Conservation (phyloP, 805 yeast species). For the Myxozyma geophila region DNA sequence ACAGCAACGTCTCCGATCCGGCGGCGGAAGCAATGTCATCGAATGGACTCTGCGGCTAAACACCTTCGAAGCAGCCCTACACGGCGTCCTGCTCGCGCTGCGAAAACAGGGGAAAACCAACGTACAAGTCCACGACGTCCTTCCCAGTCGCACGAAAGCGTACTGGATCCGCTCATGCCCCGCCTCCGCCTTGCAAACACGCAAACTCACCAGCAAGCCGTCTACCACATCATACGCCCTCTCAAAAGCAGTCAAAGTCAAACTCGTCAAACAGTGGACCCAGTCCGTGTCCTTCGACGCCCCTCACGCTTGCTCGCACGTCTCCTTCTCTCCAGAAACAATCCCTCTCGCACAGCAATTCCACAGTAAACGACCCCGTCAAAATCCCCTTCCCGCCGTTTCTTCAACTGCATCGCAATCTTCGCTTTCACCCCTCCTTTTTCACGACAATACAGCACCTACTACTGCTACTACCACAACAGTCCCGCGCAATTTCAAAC, state of each 20-base stretch:
- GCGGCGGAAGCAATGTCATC: conserved; percentile 50
- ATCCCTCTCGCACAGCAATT: conserved; percentile 12
- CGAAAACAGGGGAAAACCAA: neutral
- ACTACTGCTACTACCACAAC: neutral
- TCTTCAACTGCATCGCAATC: neutral
- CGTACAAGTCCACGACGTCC: neutral
- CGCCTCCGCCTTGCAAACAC: neutral
- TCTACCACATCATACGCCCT: conserved; percentile 3
- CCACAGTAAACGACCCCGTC: neutral
- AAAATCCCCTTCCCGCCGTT: neutral
- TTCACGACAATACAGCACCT: neutral
- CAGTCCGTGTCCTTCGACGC: neutral
- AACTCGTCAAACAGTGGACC: conserved; percentile 17
- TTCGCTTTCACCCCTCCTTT: too few relatives aligned
- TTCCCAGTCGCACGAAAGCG: conserved; percentile 14
- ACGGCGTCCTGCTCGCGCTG: conserved; percentile 34
- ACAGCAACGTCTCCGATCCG: conserved; percentile 56
- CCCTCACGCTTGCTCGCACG: conserved; percentile 11
- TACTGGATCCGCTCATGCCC: conserved; percentile 14
- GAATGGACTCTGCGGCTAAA: conserved; percentile 57
- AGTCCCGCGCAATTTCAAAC: conserved; percentile 45
- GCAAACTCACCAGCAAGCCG: neutral
- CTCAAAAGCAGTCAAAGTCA: conserved; percentile 16
- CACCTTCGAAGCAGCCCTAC: conserved; percentile 53
- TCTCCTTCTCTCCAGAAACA: conserved; percentile 6